These are phyloP conservation scores for barrel medic (Medicago truncatula) DNA, from an alignment of 306 rosid genomes.

Conservation along the genomic window DNA sequence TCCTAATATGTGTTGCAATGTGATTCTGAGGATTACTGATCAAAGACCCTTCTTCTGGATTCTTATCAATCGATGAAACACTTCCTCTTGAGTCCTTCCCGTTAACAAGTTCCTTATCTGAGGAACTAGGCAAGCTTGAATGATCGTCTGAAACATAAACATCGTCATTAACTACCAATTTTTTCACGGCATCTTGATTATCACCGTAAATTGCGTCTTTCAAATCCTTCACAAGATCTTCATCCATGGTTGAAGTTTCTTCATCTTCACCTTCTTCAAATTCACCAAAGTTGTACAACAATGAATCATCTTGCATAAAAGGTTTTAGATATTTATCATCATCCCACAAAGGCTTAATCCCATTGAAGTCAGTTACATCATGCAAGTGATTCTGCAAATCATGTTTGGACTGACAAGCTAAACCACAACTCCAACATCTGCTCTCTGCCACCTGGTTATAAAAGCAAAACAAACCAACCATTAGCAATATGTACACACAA, in stretches of 20 bases:
- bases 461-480: not conserved
- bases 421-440: conserved; percentile 86
- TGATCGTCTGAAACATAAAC: conserved; percentile 47
- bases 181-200: conserved; percentile 43
- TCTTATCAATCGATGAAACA: conserved; percentile 43
- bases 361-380: conserved; percentile 48
- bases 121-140: conserved; percentile 50
- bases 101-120: conserved; percentile 42
- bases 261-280: conserved; percentile 74
- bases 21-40: conserved; percentile 52
- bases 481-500: not conserved
- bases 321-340: conserved; percentile 78
- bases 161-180: conserved; percentile 39
- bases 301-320: conserved; percentile 71
- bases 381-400: conserved; percentile 79
- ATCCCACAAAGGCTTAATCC: conserved; percentile 60
- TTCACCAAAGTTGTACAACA: conserved; percentile 80
- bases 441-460: conserved; percentile 66
- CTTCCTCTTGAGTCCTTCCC: conserved; percentile 46
- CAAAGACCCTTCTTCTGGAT: conserved; percentile 41
- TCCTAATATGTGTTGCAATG: conserved; percentile 64
- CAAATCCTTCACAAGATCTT: conserved; percentile 56
- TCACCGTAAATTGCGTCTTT: conserved; percentile 42
- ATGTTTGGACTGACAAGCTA: conserved; percentile 54
- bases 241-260: conserved; percentile 45